Conservation (phyloP, 805 yeast genomes). For the Ogataea degrootiae region DNA sequence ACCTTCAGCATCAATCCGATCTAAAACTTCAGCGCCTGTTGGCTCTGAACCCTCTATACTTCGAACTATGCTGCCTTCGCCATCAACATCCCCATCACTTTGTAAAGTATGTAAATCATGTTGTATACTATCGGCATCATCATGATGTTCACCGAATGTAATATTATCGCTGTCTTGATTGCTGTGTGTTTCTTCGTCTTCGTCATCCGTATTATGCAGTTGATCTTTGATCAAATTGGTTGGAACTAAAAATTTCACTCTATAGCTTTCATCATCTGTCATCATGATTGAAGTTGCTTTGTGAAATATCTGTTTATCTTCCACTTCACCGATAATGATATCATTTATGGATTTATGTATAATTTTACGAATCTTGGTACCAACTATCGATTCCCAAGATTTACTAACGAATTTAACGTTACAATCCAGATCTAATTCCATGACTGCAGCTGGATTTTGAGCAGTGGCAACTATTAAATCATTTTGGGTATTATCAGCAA, state of each 20-base stretch:
- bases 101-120: too few species aligned
- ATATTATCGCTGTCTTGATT: background rate
- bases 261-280: constrained; percentile 68
- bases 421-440: constrained; percentile 81
- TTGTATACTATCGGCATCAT: too few species aligned
- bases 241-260: constrained; percentile 62
- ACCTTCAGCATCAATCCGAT: background rate
- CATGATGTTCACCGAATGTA: too few species aligned
- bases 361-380: constrained; percentile 56
- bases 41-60: too few species aligned
- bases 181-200: constrained; percentile 12
- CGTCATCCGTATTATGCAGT: constrained; percentile 4
- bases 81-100: constrained; percentile 1
- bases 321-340: constrained; percentile 59
- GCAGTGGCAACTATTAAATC: constrained; percentile 63
- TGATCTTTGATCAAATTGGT: constrained; percentile 19
- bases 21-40: background rate
- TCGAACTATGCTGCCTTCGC: too few species aligned
- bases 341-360: constrained; percentile 52
- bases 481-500: constrained; percentile 8
- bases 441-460: constrained; percentile 66
- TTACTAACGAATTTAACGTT: constrained; percentile 68
- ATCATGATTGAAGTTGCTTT: constrained; percentile 70
- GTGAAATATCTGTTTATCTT: constrained; percentile 63
- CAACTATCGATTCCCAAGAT: constrained; percentile 77